Evolutionary conservation across 768 basidiomycete species (phyloP).

Genomic region (Coprinopsis strossmayeri): DNA sequence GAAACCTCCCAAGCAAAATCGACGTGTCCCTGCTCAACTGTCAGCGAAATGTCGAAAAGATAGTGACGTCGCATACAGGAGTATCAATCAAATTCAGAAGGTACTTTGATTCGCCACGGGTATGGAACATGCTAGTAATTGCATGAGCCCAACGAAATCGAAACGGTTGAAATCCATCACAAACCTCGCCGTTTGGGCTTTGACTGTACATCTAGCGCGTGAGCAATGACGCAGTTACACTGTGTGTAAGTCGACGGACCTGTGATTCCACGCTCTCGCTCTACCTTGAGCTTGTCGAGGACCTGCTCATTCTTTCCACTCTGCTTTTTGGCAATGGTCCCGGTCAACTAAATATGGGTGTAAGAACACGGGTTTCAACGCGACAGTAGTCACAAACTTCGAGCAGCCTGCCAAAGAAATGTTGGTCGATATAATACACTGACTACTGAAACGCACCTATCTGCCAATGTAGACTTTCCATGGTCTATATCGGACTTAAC

Average conservation of each 20-base stretch:
- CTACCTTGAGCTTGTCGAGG: conserved; percentile 92
- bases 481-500: conserved; percentile 46
- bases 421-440: not conserved
- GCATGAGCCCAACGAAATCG: conserved; percentile 7
- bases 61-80: conserved; percentile 45
- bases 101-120: conserved; percentile 45
- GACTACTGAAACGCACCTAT: conserved; percentile 48
- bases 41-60: not conserved
- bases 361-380: too few species aligned
- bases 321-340: conserved; percentile 67
- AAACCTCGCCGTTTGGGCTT: conserved; percentile 91
- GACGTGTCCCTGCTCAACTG: conserved; percentile 69
- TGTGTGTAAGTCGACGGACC: conserved; percentile 43
- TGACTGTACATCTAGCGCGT: conserved; percentile 45
- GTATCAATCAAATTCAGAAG: conserved; percentile 96
- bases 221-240: conserved; percentile 1
- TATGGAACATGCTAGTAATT: conserved; percentile 67
- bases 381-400: conserved; percentile 42
- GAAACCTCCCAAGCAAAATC: conserved; percentile 98
- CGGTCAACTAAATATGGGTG: too few species aligned
- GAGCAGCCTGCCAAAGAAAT: conserved; percentile 43
- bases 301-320: conserved; percentile 76
- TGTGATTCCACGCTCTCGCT: conserved; percentile 94
- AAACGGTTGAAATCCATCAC: conserved; percentile 1
- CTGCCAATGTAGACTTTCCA: conserved; percentile 92